Base-by-base conservation (phyloP, 2,329 filamentous ascomycete genomes). In the Tolypocladium album region DNA sequence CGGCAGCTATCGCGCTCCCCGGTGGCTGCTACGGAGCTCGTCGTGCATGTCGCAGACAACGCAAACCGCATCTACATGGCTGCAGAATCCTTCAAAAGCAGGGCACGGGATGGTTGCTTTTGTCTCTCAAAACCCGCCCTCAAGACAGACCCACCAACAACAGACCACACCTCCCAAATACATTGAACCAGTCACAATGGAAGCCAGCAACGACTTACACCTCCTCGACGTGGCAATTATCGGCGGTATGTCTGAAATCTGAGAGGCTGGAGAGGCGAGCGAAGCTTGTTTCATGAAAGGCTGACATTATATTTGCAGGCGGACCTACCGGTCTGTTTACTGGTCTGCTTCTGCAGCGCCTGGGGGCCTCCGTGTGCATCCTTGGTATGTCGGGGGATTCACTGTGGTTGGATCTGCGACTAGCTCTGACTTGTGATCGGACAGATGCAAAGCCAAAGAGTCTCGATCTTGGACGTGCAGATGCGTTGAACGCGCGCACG, bases 401-500 rank as follows among this genome's bases (percentile, higher is more conserved):
- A n/a, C 4, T n/a, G 17, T n/a, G 15, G 40, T 11, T 42, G 40
- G 40, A n/a, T 42, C 40, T 22, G n/a, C 22, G 2, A 8, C 20
- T 3, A 47, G 13, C 13, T 27, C 47, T 40, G 42, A 52, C 2
- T 5, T 20, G 9, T 13, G 20, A 36, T 4, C 11, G 1, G 52
- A 2, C 2, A 78, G 77, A 77, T 47, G 72, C 67, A 53, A 78
- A 78, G 62, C 63, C 71, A 1, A 68, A 67, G 0, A 71, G 74
- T 0, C 65, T 80, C 4, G 68, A 74, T 4, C 64, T 79, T 4
- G 78, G 78, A 2, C 70, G 78, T 24, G 78, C 78, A 43, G 78
- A 80, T 65, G 78, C 78, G 0, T 67, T 80, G 58, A 80, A 79
- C 47, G 78, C 78, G 7, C 71, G 78, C 12, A 79, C 77, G 0